These are phyloP conservation scores for Penicillium sp. DNA, from an alignment of 2,329 filamentous ascomycete genomes.

Conservation along the genomic window DNA sequence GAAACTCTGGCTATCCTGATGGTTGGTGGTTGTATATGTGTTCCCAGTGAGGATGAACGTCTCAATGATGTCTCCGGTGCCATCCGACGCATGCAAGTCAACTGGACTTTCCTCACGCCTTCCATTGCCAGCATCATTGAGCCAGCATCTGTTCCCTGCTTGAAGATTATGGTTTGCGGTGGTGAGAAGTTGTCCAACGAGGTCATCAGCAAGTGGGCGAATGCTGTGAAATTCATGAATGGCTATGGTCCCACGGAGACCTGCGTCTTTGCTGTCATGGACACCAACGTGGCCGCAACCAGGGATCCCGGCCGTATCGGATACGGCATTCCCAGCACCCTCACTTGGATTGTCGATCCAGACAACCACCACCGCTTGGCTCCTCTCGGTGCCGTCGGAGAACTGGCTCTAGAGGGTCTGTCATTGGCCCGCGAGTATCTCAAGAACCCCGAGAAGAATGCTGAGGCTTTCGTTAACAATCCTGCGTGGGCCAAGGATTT, in stretches of 20 bases:
- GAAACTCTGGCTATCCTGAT: slow-evolving; percentile 40
- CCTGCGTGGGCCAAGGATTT: slow-evolving; percentile 28
- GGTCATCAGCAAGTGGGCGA: slow-evolving; percentile 68
- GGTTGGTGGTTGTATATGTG: slow-evolving; percentile 49
- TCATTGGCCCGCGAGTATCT: slow-evolving; percentile 42
- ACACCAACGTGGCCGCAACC: slow-evolving; percentile 28
- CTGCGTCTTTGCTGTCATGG: slow-evolving; percentile 32
- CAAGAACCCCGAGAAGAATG: slow-evolving; percentile 37
- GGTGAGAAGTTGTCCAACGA: slow-evolving; percentile 66
- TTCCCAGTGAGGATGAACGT: slow-evolving; percentile 47
- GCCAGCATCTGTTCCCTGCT: slow-evolving; percentile 38
- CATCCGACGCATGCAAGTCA: slow-evolving; percentile 52
- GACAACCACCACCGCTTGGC: slow-evolving; percentile 32
- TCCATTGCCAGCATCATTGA: slow-evolving; percentile 43
- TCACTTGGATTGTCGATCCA: slow-evolving; percentile 38
- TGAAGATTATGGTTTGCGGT: slow-evolving; percentile 46
- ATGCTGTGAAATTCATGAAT: slow-evolving; percentile 38
- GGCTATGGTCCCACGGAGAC: slow-evolving; percentile 42
- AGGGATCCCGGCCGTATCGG: slow-evolving; percentile 27
- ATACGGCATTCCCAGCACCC: slow-evolving; percentile 27
- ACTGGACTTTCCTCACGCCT: slow-evolving; percentile 47
- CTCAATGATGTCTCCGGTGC: slow-evolving; percentile 49
- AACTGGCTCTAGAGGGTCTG: slow-evolving; percentile 41
- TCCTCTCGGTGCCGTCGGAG: slow-evolving; percentile 39
- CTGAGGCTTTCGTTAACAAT: slow-evolving; percentile 28